Base-by-base conservation (phyloP, 2,329 filamentous ascomycete genomes). In the Trichoderma polysporum region DNA sequence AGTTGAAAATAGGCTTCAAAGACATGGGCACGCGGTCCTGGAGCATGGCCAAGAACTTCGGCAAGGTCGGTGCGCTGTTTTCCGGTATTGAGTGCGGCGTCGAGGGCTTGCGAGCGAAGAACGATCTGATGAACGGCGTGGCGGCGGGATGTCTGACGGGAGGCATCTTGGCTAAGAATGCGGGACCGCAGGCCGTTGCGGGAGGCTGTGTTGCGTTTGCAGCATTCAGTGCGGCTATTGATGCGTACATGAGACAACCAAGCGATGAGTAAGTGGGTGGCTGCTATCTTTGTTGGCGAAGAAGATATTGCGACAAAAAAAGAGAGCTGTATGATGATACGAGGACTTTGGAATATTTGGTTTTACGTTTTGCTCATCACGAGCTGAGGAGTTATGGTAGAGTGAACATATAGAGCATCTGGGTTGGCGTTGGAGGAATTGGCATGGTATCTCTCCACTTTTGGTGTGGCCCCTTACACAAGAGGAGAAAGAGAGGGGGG, bases 81-180 rank as follows among this genome's bases (percentile, higher is more conserved):
- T 87, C 89, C 17, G 94, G 94, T 47, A 97, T 95, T 62, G 95
- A 99, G 81, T 99, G 95, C 82, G 93, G 92, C 70, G 93, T 99
- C 75, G 95, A 99, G 79, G 94, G 94, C 0, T 85, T 92, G 73
- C 87, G 95, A 33, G 95, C 94, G 25, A 97, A 97, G 83, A 97
- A 98, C 80, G 95, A 98, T 78, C 79, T 98, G 33, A 87, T 83
- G 70, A 99, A 99, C 81, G 93, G 93, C 64, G 89, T 95, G 5
- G 87, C 90, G 4, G 93, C 94, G 0, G 95, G 95, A 0, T 98
- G 94, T 76, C 82, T 97, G 64, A 97, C 95, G 10, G 95, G 95
- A 17, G 95, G 92, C 19, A 91, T 95, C 64, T 80, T 99, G 70
- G 94, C 93, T 56, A 88, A 91, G 69, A 92, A 91, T 73, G 94